These are phyloP conservation scores for Ashbya aceris DNA, from an alignment of 1,139 yeast species.

Conservation along the genomic window DNA sequence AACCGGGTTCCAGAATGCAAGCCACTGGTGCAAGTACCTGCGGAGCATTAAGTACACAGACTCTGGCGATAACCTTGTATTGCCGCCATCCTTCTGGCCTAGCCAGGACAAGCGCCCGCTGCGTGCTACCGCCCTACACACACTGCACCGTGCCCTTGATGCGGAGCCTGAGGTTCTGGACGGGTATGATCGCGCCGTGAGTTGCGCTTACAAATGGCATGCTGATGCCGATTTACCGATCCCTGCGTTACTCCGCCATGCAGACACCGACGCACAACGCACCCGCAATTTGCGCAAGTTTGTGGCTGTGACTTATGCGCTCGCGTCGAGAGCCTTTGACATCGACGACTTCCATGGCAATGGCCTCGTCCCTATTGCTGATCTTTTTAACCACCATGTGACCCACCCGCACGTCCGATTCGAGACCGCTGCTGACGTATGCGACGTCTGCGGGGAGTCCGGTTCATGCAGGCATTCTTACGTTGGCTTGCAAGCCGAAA, in stretches of 20 bases:
- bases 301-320: slow-evolving; percentile 46
- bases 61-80: slow-evolving; percentile 26
- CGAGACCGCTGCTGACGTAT: slow-evolving; percentile 62
- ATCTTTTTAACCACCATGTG: slow-evolving; percentile 68
- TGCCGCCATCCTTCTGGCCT: slow-evolving; percentile 64
- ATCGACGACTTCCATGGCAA: slow-evolving; percentile 68
- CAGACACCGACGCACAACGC: slow-evolving; percentile 7
- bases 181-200: slow-evolving; percentile 44
- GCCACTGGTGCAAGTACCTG: slow-evolving; percentile 74
- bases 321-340: slow-evolving; percentile 72
- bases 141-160: slow-evolving; percentile 38
- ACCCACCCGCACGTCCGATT: slow-evolving; percentile 61
- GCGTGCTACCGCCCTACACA: slow-evolving; percentile 56
- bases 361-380: slow-evolving; percentile 85
- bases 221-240: slow-evolving; percentile 29
- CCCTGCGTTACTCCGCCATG: slow-evolving; percentile 34
- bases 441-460: slow-evolving; percentile 63
- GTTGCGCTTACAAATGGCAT: slow-evolving; percentile 37
- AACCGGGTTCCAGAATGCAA: slow-evolving; percentile 37
- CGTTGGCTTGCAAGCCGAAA: slow-evolving; percentile 4
- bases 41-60: slow-evolving; percentile 41
- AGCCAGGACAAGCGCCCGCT: slow-evolving; percentile 40
- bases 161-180: slow-evolving; percentile 41
- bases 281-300: slow-evolving; percentile 32
- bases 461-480: slow-evolving; percentile 43